These are phyloP conservation scores for Cercospora sojina DNA, from an alignment of 2,329 filamentous ascomycete species.

Conservation along the genomic window DNA sequence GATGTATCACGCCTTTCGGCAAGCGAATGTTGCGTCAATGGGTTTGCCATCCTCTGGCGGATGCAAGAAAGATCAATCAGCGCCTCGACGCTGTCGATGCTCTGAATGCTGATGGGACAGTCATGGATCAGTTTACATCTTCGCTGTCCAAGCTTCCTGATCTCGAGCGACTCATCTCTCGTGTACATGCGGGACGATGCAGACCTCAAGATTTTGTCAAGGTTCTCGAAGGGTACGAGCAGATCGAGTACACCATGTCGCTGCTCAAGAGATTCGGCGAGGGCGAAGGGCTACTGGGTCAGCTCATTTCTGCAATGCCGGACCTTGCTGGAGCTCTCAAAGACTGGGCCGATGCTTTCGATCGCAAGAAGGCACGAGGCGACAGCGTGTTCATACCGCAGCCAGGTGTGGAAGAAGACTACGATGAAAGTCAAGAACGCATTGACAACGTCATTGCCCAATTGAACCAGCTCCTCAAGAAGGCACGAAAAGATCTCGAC, in stretches of 20 bases:
- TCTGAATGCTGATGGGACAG: conserved; percentile 75
- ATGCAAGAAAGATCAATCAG: conserved; percentile 85
- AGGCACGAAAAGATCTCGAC: conserved; percentile 70
- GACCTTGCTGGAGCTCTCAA: conserved; percentile 70
- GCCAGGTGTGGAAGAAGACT: conserved; percentile 84
- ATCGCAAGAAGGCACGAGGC: conserved; percentile 74
- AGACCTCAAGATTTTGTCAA: conserved; percentile 88
- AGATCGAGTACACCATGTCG: conserved; percentile 91
- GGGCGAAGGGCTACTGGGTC: conserved; percentile 80
- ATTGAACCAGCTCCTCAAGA: conserved; percentile 68
- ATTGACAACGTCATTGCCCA: conserved; percentile 74
- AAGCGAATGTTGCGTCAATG: conserved; percentile 95
- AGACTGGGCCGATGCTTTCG: conserved; percentile 90
- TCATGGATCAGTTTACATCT: conserved; percentile 83
- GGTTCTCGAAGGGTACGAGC: conserved; percentile 93
- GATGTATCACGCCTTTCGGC: conserved; percentile 93
- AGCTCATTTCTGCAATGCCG: conserved; percentile 82
- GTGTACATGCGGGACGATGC: conserved; percentile 89
- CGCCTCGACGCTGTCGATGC: conserved; percentile 91
- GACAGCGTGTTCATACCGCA: conserved; percentile 82
- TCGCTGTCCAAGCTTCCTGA: conserved; percentile 91
- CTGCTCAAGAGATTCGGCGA: conserved; percentile 71
- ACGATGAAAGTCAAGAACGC: conserved; percentile 75
- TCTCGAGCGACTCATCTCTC: conserved; percentile 87
- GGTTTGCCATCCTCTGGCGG: conserved; percentile 92